Conservation (phyloP, 2,329 filamentous ascomycete species). For the Nigrospora osmanthi region DNA sequence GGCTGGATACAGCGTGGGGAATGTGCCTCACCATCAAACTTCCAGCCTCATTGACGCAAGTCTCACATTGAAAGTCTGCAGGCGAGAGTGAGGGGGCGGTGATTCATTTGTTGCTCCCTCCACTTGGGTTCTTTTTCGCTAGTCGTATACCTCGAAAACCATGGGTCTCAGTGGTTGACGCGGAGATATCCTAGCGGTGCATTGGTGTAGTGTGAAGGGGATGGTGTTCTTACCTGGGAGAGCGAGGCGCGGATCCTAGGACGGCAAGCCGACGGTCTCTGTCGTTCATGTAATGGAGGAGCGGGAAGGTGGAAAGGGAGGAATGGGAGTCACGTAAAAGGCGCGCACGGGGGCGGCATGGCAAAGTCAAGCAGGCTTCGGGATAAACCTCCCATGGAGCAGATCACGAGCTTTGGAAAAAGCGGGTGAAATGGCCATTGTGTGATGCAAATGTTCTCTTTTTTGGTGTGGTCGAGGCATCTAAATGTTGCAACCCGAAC, state of each 20-base stretch:
- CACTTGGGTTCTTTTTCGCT: conserved; percentile 66
- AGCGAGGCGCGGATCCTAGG: no score
- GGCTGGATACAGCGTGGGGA: not conserved
- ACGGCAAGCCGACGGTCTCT: no score
- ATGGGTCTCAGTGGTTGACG: conserved; percentile 60
- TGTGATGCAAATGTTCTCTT: conserved; percentile 40
- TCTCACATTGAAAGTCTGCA: conserved; percentile 70
- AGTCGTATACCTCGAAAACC: conserved; percentile 90
- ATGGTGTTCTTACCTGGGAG: no score
- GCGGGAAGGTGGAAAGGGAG: no score
- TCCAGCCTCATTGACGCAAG: conserved; percentile 53
- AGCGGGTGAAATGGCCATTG: conserved; percentile 66
- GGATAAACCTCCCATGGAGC: conserved; percentile 69
- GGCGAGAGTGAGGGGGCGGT: conserved; percentile 55
- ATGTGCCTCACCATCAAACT: conserved; percentile 88
- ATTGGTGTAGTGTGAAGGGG: no score
- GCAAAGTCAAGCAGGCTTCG: conserved; percentile 41
- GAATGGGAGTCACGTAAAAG: no score
- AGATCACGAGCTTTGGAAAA: conserved; percentile 50
- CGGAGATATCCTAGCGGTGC: conserved; percentile 80
- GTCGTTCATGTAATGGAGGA: no score
- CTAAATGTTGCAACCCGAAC: conserved; percentile 17
- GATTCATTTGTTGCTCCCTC: conserved; percentile 34
- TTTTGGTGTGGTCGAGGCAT: conserved; percentile 18
- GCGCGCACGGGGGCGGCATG: not conserved